A percentile compares a stretch with the other conserved stretches of the same genome.
Conservation (phyloP, 176 grass and related monocot species). For the Lolium perenne region DNA sequence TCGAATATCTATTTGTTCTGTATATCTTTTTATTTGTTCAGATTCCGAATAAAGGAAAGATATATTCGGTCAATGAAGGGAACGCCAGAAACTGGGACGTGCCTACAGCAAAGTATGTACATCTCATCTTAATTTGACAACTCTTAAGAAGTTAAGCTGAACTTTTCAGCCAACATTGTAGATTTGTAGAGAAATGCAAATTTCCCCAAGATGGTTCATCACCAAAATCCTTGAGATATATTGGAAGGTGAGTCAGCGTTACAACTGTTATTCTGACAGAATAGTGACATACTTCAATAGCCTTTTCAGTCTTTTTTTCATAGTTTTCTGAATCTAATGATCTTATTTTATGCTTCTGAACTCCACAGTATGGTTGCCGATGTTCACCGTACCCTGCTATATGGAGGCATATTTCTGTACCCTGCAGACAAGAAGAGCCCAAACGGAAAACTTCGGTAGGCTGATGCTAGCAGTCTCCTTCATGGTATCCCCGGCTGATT, state of each 20-base stretch:
- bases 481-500: neutral
- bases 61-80: conserved; percentile 97
- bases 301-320: neutral
- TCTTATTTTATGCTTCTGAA: neutral
- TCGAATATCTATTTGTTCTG: neutral
- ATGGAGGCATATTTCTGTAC: conserved; percentile 96
- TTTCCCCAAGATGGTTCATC: conserved; percentile 76
- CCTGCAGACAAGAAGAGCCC: conserved; percentile 93
- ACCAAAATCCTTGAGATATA: conserved; percentile 95
- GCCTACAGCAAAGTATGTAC: conserved; percentile 68
- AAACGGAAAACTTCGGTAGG: conserved; percentile 85
- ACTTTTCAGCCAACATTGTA: conserved; percentile 35
- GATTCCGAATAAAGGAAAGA: conserved; percentile 90
- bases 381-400: conserved; percentile 87
- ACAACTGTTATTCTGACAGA: neutral
- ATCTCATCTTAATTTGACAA: neutral
- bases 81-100: conserved; percentile 95
- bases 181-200: conserved; percentile 93
- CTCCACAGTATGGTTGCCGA: conserved; percentile 88
- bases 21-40: conserved; percentile 30
- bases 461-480: neutral
- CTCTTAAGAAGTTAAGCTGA: conserved; percentile 30
- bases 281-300: neutral
- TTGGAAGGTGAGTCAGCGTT: conserved; percentile 65
- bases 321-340: no score